Percentiles rank a stretch among this genome's conserved stretches.
phyloP scores from a whole-genome alignment of 2,329 filamentous ascomycete genomes.

The Ceratocystis harringtonii region DNA sequence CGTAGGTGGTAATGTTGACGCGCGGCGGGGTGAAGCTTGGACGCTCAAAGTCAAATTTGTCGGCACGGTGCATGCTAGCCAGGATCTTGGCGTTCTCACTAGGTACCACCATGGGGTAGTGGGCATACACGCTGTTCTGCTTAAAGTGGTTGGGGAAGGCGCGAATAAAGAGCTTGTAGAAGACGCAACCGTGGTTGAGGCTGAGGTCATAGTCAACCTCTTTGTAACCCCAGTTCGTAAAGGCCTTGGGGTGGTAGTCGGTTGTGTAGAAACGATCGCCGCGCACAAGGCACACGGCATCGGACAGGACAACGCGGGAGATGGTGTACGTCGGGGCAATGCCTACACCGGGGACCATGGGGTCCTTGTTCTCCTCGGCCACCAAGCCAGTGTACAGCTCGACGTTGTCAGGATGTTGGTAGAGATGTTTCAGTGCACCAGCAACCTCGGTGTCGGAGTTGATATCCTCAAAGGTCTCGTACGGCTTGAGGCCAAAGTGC shows the following conservation, averaged over 20 bases:
- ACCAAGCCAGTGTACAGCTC: constrained; percentile 70
- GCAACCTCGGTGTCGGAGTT: constrained; percentile 61
- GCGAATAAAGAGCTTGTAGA: constrained; percentile 69
- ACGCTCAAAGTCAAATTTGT: constrained; percentile 54
- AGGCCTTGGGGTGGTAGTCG: constrained; percentile 57
- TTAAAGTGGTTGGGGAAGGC: constrained; percentile 67
- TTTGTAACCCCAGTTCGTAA: constrained; percentile 75
- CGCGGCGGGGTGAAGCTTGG: constrained; percentile 37
- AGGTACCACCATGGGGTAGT: constrained; percentile 59
- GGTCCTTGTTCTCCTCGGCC: constrained; percentile 57
- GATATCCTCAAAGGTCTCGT: constrained; percentile 69
- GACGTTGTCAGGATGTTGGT: constrained; percentile 64
- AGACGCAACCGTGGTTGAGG: constrained; percentile 66
- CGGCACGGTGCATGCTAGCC: constrained; percentile 47
- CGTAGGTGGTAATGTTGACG: constrained; percentile 45
- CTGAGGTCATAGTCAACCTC: constrained; percentile 58
- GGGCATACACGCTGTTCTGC: constrained; percentile 63
- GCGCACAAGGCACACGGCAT: constrained; percentile 63
- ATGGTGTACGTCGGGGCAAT: constrained; percentile 64
- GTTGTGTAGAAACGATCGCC: constrained; percentile 65
- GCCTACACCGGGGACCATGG: constrained; percentile 59
- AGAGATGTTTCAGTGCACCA: constrained; percentile 49
- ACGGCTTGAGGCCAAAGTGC: constrained; percentile 62
- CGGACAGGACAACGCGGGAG: constrained; percentile 59
- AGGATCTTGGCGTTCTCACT: constrained; percentile 58